Percentiles rank a stretch among this genome's conserved stretches.
Conservation (phyloP, 805 yeast genomes). For the Ogataea pignaliae region DNA sequence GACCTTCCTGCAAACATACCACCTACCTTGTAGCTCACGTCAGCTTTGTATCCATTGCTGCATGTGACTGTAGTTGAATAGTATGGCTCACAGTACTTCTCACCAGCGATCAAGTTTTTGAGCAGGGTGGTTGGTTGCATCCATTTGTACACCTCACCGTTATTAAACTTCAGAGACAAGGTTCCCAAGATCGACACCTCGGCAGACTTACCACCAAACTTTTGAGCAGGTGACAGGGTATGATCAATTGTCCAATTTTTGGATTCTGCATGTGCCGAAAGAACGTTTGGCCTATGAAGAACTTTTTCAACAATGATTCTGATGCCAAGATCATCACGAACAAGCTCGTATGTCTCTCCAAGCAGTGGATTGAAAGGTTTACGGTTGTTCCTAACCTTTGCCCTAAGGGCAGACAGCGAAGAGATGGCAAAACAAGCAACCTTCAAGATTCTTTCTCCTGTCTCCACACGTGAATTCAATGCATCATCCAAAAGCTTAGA, state of each 20-base stretch:
- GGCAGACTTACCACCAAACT: slow-evolving; percentile 92
- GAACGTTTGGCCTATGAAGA: slow-evolving; percentile 77
- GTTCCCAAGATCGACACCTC: slow-evolving; percentile 78
- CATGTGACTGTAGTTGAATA: slow-evolving; percentile 63
- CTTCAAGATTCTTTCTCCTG: slow-evolving; percentile 57
- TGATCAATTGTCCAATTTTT: slow-evolving; percentile 62
- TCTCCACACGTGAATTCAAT: slow-evolving; percentile 37
- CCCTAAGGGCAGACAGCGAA: slow-evolving; percentile 63
- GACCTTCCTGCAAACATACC: slow-evolving; percentile 86
- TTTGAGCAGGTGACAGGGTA: slow-evolving; percentile 72
- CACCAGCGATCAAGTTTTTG: slow-evolving; percentile 91
- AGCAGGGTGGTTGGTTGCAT: slow-evolving; percentile 75
- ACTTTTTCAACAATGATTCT: slow-evolving; percentile 83
- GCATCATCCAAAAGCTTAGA: slow-evolving; percentile 62
- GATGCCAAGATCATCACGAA: slow-evolving; percentile 75
- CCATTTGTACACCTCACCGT: slow-evolving; percentile 80
- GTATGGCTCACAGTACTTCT: slow-evolving; percentile 85
- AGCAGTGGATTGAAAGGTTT: slow-evolving; percentile 94
- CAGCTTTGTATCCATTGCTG: slow-evolving; percentile 64
- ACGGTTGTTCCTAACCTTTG: slow-evolving; percentile 69
- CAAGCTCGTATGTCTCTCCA: slow-evolving; percentile 90
- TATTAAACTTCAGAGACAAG: slow-evolving; percentile 48
- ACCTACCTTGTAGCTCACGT: slow-evolving; percentile 67
- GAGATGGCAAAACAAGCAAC: slow-evolving; percentile 83
- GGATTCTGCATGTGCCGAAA: slow-evolving; percentile 77